phyloP scores from a whole-genome alignment of 2,329 filamentous ascomycete species.

The Pseudocercospora cruenta region DNA sequence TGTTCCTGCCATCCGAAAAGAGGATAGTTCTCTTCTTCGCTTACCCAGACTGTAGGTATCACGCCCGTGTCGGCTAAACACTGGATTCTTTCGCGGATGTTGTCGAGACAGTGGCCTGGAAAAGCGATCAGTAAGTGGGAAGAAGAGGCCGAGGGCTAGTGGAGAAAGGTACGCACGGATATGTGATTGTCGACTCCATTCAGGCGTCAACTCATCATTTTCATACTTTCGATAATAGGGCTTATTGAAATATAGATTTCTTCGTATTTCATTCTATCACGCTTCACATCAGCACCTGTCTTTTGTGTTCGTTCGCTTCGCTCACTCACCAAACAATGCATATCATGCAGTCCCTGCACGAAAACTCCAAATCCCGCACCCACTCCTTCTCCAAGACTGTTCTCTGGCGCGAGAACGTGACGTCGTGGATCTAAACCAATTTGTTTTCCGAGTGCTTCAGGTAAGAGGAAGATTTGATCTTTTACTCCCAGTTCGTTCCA shows the following conservation, averaged over 20 bases:
- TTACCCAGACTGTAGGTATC: slow-evolving; percentile 1
- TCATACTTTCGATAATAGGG: slow-evolving; percentile 12
- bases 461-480: slow-evolving; percentile 12
- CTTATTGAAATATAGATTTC: slow-evolving; percentile 12
- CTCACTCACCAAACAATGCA: slow-evolving; percentile 15
- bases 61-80: slow-evolving; percentile 9
- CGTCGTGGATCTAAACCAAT: slow-evolving; percentile 11
- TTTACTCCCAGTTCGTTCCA: slow-evolving; percentile 17
- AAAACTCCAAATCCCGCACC: slow-evolving; percentile 8
- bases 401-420: slow-evolving; percentile 13
- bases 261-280: slow-evolving; percentile 12
- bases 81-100: slow-evolving; percentile 11
- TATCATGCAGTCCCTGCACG: slow-evolving; percentile 11
- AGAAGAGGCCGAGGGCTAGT: background rate
- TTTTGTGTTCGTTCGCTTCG: background rate
- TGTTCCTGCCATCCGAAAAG: slow-evolving; percentile 14
- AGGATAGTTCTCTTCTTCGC: background rate
- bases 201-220: slow-evolving; percentile 3
- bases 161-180: slow-evolving; percentile 2
- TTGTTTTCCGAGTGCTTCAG: slow-evolving; percentile 8
- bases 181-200: slow-evolving; percentile 11
- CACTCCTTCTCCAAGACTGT: background rate
- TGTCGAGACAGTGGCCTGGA: slow-evolving; percentile 14
- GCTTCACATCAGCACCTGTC: background rate
- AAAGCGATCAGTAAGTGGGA: background rate